A percentile compares a stretch with the other conserved stretches of the same genome.
Conservation (phyloP, 768 basidiomycete genomes). For the Termitomyces bulborhizus region DNA sequence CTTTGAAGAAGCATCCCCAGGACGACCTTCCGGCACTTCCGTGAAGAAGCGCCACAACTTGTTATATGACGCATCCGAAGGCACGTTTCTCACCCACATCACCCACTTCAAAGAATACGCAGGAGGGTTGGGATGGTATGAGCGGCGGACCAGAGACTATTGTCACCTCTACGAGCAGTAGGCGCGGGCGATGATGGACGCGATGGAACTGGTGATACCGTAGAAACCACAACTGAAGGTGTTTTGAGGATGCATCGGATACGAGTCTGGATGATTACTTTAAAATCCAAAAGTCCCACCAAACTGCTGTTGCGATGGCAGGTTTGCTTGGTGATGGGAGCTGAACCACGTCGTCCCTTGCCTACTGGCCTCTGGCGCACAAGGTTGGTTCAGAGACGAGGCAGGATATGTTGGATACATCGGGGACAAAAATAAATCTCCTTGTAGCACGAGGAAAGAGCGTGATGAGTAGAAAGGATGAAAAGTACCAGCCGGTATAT, state of each 20-base stretch:
- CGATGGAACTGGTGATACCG: constrained; percentile 8
- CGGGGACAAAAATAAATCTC: constrained; percentile 26
- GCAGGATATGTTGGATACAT: constrained; percentile 32
- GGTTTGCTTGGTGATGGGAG: constrained; percentile 14
- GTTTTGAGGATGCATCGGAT: constrained; percentile 19
- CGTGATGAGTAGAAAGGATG: constrained; percentile 30
- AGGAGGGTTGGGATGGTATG: constrained; percentile 68
- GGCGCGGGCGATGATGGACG: not conserved
- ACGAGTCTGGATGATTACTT: constrained; percentile 23
- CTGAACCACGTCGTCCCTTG: constrained; percentile 51
- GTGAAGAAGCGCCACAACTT: constrained; percentile 88
- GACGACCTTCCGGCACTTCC: constrained; percentile 12
- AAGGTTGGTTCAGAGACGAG: constrained; percentile 27
- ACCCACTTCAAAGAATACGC: constrained; percentile 84
- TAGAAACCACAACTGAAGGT: constrained; percentile 19
- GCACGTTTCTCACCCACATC: constrained; percentile 96
- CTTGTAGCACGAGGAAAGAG: constrained; percentile 28
- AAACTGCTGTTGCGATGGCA: constrained; percentile 5
- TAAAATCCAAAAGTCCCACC: constrained; percentile 21
- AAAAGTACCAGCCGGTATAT: constrained; percentile 20
- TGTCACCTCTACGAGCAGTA: constrained; percentile 8
- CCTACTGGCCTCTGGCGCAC: constrained; percentile 27
- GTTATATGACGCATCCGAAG: constrained; percentile 73
- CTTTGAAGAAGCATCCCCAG: not conserved
- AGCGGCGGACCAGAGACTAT: constrained; percentile 36